Percentiles rank a stretch among this genome's conserved stretches.
phyloP scores from a whole-genome alignment of 768 basidiomycete genomes.

The Mycena venus region DNA sequence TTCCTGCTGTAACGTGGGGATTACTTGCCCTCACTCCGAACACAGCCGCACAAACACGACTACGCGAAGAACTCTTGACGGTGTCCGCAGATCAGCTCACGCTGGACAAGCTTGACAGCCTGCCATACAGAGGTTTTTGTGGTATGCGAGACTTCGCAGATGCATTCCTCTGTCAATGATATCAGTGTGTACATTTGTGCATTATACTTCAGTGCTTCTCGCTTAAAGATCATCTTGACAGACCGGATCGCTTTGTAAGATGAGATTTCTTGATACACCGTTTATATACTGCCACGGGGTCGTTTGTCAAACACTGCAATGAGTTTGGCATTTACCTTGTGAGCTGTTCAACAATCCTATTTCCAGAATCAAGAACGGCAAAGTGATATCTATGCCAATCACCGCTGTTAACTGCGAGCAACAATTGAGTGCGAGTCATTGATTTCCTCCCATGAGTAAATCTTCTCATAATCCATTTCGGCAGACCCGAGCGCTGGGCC shows the following conservation, averaged over 20 bases:
- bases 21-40: slow-evolving; percentile 9
- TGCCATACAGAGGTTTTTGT: slow-evolving; percentile 59
- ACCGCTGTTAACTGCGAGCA: slow-evolving; percentile 55
- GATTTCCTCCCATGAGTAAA: too few relatives aligned
- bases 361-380: slow-evolving; percentile 11
- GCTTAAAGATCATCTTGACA: too few relatives aligned
- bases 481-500: slow-evolving; percentile 63
- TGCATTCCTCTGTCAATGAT: not conserved
- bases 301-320: not conserved
- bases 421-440: slow-evolving; percentile 56
- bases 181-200: not conserved
- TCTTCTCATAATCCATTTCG: too few relatives aligned
- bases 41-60: not conserved
- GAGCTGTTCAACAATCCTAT: not conserved
- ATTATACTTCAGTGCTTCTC: too few relatives aligned
- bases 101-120: slow-evolving; percentile 8
- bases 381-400: not conserved
- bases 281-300: not conserved
- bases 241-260: slow-evolving; percentile 7
- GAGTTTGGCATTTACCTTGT: not conserved
- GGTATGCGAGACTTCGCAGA: not conserved
- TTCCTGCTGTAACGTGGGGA: slow-evolving; percentile 56
- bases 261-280: not conserved
- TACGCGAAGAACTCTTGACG: slow-evolving; percentile 1
- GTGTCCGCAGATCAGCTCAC: not conserved